Conservation (phyloP, 371 early-diverging fungal genomes). For the Smittium culicis region DNA sequence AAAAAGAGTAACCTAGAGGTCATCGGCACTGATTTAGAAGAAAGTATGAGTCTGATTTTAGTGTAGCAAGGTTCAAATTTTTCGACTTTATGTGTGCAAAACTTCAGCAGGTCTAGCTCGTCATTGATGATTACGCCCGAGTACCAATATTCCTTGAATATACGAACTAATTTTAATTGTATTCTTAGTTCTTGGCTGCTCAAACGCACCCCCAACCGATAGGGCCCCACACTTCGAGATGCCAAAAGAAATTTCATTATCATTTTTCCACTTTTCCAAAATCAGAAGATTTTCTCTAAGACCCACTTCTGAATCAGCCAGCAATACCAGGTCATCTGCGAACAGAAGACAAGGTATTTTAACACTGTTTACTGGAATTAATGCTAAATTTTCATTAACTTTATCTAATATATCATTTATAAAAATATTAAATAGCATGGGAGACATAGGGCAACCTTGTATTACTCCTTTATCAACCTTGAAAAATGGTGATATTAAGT, state of each 20-base stretch:
- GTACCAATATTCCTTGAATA: background rate
- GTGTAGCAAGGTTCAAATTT: background rate
- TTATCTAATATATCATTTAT: slow-evolving; percentile 1
- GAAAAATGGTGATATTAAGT: background rate
- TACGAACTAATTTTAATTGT: background rate
- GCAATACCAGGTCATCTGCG: background rate
- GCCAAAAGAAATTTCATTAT: background rate
- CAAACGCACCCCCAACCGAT: background rate
- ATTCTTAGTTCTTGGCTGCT: background rate
- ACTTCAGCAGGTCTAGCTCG: background rate
- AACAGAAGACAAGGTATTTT: background rate
- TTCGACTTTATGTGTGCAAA: background rate
- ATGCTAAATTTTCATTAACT: background rate
- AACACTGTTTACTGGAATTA: background rate
- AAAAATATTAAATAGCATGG: slow-evolving; percentile 5
- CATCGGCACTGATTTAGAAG: background rate
- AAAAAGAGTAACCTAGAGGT: background rate
- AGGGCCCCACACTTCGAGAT: background rate
- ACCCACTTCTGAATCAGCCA: background rate
- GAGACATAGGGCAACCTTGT: slow-evolving; percentile 5
- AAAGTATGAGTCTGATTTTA: background rate
- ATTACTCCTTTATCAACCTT: background rate
- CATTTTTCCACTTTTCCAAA: background rate
- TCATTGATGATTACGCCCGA: background rate
- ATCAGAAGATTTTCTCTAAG: background rate